Evolutionary conservation across 1,284 basidiomycete genomes (phyloP).

Genomic region (Uromyces viciae-fabae): DNA sequence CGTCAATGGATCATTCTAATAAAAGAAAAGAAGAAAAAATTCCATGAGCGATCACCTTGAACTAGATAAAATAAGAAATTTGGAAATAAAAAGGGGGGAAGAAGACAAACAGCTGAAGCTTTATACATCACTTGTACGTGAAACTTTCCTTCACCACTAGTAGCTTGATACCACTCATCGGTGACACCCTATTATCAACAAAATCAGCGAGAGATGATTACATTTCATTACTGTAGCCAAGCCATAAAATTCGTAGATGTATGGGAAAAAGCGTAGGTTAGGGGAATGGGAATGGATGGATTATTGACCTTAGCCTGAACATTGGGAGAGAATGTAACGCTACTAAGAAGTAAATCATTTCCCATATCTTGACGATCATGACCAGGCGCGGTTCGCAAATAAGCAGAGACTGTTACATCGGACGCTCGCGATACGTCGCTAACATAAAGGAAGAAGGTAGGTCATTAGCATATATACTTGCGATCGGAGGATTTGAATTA

Average conservation of each 20-base stretch:
- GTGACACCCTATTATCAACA: constrained; percentile 21
- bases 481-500: background rate
- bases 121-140: constrained; percentile 45
- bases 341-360: constrained; percentile 43
- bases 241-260: too few relatives aligned
- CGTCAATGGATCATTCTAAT: constrained; percentile 43
- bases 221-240: too few relatives aligned
- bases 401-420: constrained; percentile 43
- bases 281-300: background rate
- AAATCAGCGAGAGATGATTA: background rate
- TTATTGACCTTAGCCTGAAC: constrained; percentile 33
- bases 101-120: constrained; percentile 31
- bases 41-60: too few relatives aligned
- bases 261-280: too few relatives aligned
- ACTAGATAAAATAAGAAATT: too few relatives aligned
- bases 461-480: background rate
- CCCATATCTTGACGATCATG: constrained; percentile 46
- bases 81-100: background rate
- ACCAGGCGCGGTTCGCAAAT: constrained; percentile 41
- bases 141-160: constrained; percentile 41
- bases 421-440: constrained; percentile 44
- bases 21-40: too few relatives aligned
- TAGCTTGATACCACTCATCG: constrained; percentile 41
- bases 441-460: background rate
- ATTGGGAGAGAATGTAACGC: constrained; percentile 42